Evolutionary conservation across 306 rosid species (phyloP).

Genomic region (Vicia faba): DNA sequence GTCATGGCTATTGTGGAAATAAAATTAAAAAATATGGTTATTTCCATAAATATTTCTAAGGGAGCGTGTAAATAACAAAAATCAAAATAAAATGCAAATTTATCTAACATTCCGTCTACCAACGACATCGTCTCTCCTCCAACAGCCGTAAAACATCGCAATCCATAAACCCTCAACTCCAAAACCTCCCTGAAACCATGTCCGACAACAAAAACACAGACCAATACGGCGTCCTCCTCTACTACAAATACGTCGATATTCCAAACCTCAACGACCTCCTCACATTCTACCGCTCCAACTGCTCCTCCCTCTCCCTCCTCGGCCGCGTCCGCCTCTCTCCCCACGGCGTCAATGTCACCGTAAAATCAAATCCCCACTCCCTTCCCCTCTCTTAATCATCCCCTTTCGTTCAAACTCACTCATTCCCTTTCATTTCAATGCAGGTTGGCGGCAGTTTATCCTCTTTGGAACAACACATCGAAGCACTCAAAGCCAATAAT

Average conservation of each 20-base stretch:
- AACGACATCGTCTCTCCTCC: neutral
- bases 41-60: too few relatives aligned
- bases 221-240: slow-evolving; percentile 70
- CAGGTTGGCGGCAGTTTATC: slow-evolving; percentile 78
- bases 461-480: slow-evolving; percentile 67
- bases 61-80: neutral
- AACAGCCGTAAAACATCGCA: neutral
- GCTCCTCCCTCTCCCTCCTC: slow-evolving; percentile 69
- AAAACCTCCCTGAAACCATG: slow-evolving; percentile 36
- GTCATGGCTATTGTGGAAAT: too few relatives aligned
- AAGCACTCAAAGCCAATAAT: slow-evolving; percentile 48
- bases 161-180: slow-evolving; percentile 30
- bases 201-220: slow-evolving; percentile 37
- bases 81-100: neutral
- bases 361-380: slow-evolving; percentile 18
- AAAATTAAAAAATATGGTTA: too few relatives aligned
- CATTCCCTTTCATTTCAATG: slow-evolving; percentile 4
- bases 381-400: neutral
- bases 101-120: neutral
- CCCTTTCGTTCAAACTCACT: neutral
- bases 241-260: slow-evolving; percentile 65
- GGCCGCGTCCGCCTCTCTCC: slow-evolving; percentile 91
- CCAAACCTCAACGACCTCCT: slow-evolving; percentile 59
- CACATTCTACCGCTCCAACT: slow-evolving; percentile 71
- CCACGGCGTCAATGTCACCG: slow-evolving; percentile 89